These are phyloP conservation scores for Thalassiosira hispida DNA, from an alignment of 352 stramenopile species.

Conservation along the genomic window DNA sequence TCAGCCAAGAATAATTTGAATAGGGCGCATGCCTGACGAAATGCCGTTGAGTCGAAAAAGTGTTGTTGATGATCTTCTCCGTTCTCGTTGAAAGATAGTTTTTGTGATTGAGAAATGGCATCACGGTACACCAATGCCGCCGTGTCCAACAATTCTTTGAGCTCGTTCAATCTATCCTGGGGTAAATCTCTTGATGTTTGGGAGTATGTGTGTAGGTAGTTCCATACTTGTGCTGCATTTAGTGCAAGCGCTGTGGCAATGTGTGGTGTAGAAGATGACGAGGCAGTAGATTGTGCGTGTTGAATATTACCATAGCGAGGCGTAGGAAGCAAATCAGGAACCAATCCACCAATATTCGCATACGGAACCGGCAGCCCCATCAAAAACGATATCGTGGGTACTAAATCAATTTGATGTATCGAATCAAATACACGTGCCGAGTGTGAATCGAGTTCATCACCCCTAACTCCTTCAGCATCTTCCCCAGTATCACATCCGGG, in stretches of 20 bases:
- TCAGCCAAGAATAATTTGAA: slow-evolving; percentile 82
- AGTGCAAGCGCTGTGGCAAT: slow-evolving; percentile 69
- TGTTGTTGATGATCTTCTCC: not conserved
- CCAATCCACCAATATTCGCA: slow-evolving; percentile 92
- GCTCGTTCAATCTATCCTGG: slow-evolving; percentile 52
- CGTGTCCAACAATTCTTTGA: slow-evolving; percentile 68
- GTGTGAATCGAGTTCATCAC: slow-evolving; percentile 33
- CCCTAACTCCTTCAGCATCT: slow-evolving; percentile 25
- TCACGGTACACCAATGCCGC: slow-evolving; percentile 59
- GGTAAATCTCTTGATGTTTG: slow-evolving; percentile 70
- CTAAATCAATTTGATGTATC: slow-evolving; percentile 94
- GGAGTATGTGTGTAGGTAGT: slow-evolving; percentile 80
- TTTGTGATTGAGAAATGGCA: slow-evolving; percentile 48
- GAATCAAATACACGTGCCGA: slow-evolving; percentile 49
- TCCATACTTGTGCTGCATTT: slow-evolving; percentile 83
- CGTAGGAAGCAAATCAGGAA: slow-evolving; percentile 90
- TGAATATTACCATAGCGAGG: slow-evolving; percentile 1
- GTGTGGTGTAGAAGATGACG: slow-evolving; percentile 65
- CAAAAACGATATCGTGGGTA: slow-evolving; percentile 93
- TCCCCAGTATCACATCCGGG: slow-evolving; percentile 50
- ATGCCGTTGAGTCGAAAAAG: slow-evolving; percentile 51
- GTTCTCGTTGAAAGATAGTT: slow-evolving; percentile 29
- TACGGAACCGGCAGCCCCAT: slow-evolving; percentile 94
- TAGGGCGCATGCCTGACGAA: slow-evolving; percentile 64
- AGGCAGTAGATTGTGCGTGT: slow-evolving; percentile 88